These are phyloP conservation scores for Aspergillus pseudoglaucus DNA, from an alignment of 2,329 filamentous ascomycete species.

Conservation along the genomic window DNA sequence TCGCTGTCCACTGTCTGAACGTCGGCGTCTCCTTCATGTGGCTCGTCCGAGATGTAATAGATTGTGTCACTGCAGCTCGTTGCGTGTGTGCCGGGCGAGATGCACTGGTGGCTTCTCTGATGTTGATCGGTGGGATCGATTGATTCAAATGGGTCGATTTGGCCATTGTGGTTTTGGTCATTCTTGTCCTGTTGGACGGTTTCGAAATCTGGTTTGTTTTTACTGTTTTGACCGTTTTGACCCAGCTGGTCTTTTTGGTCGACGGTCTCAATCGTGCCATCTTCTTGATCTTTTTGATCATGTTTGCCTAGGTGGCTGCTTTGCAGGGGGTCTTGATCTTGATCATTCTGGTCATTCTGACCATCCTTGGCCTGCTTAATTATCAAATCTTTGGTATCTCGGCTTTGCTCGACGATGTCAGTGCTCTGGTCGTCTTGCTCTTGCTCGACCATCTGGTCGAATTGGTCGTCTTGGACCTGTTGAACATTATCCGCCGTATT, in stretches of 20 bases:
- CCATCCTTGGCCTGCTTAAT: too few species aligned
- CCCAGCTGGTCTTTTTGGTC: too few species aligned
- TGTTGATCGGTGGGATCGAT: neutral
- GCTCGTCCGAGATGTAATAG: neutral
- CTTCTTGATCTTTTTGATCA: too few species aligned
- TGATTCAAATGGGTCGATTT: neutral
- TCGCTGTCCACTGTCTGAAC: neutral
- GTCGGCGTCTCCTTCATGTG: neutral
- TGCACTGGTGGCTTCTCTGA: neutral
- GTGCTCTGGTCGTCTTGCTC: neutral
- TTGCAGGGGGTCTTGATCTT: too few species aligned
- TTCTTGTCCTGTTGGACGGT: too few species aligned
- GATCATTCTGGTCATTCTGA: too few species aligned
- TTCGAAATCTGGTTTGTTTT: too few species aligned
- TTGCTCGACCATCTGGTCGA: neutral
- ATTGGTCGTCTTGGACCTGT: neutral
- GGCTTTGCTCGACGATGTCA: too few species aligned
- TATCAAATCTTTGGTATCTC: too few species aligned
- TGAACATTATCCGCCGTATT: neutral
- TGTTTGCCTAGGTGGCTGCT: too few species aligned
- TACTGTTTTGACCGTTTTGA: too few species aligned
- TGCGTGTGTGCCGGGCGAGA: neutral
- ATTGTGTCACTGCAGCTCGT: neutral
- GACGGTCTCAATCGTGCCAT: too few species aligned
- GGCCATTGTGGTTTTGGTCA: neutral